Conservation (phyloP, 305 asterid species). For the Fraxinus sp. region DNA sequence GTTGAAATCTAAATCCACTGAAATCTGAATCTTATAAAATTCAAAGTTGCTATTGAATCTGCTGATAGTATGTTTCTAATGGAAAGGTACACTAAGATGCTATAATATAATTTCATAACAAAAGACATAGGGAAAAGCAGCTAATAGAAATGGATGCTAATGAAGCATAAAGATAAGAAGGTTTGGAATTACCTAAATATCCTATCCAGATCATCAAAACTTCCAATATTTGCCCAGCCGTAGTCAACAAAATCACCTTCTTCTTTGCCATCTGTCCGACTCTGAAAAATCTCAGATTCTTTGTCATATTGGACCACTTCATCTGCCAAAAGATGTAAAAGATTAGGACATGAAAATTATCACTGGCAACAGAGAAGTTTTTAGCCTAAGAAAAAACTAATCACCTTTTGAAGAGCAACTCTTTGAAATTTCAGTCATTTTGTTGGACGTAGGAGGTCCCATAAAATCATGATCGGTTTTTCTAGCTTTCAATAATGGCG, state of each 20-base stretch:
- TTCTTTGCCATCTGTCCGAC: constrained; percentile 51
- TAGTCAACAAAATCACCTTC: constrained; percentile 74
- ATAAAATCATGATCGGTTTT: constrained; percentile 37
- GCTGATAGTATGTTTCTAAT: neutral
- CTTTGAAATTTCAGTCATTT: constrained; percentile 32
- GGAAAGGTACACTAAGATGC: neutral
- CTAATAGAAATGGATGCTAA: constrained; percentile 15
- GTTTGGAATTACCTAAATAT: constrained; percentile 71
- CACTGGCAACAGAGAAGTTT: constrained; percentile 11
- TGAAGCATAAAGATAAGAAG: constrained; percentile 18
- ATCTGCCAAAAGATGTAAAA: constrained; percentile 39
- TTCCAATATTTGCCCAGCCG: constrained; percentile 88
- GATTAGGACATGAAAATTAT: constrained; percentile 20
- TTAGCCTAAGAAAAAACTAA: constrained; percentile 10
- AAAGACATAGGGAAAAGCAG: neutral
- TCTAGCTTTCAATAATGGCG: constrained; percentile 41
- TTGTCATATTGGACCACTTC: constrained; percentile 38
- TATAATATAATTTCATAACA: constrained; percentile 4
- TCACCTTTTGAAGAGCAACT: constrained; percentile 41
- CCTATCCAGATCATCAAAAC: constrained; percentile 90
- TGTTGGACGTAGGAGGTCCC: constrained; percentile 34
- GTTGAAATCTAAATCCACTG: neutral
- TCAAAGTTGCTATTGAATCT: neutral
- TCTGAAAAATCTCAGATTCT: constrained; percentile 59
- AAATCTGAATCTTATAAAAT: neutral